Base-by-base conservation (phyloP, 257 asterid genomes). In the Avicennia marina region DNA sequence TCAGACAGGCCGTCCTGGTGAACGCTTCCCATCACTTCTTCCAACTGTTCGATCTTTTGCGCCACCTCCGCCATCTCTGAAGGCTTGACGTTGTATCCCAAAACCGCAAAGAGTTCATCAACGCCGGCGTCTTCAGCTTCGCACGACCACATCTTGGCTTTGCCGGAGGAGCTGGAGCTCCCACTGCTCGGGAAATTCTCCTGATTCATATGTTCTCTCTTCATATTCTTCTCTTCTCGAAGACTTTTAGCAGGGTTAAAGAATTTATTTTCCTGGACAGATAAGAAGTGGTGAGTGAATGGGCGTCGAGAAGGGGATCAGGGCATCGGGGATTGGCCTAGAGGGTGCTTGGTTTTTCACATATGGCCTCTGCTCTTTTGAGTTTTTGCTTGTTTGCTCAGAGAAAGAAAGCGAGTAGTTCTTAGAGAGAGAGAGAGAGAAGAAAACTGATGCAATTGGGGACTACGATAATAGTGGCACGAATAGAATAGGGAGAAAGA, bases 21-120 rank as follows among this genome's bases (percentile, higher is more conserved):
- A 15, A 69, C 80, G 48, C 36, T 64, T 4, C 80, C 87, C 72
- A 85, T 75, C 0, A 71, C 88, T 27, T 77, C 69, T 20, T 85
- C 94, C 17, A 90, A 61, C 61, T 81, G 95, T 7, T 84, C 76
- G 34, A 87, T 84, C 71, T 85, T 85, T 2, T 68, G 85, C 38
- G 96, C 94, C 4, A 86, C 90, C 40, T 63, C 78, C 7, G 83
- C 88, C 95, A 86, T 80, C 51, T 84, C 86, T 0, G 97, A 73
- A 0, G 87, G 41, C 66, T 70, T 75, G 26, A 86, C 79, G 29
- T 68, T 78, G 75, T 89, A 89, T 0, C 97, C 97, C 41, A 86
- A 19, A 5, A 54, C 85, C 34, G 89, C 91, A 36, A 89, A 73
- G 44, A 76, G 86, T 58, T 86, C 94, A 49, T 89, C 96, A 6